Evolutionary conservation across 2,329 filamentous ascomycete genomes (phyloP).

Genomic region (Eutypella sp.): DNA sequence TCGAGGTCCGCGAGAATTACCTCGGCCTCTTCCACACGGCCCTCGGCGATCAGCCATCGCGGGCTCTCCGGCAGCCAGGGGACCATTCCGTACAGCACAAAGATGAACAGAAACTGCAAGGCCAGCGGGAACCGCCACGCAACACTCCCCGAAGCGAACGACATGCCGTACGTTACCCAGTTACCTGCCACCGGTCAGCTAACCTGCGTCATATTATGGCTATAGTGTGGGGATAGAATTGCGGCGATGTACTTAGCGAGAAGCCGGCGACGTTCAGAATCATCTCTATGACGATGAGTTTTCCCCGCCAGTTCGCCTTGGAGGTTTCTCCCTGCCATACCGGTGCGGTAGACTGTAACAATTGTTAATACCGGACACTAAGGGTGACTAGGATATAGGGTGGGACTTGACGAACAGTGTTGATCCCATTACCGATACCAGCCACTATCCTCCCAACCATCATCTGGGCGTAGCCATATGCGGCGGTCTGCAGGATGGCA

Average conservation of each 20-base stretch:
- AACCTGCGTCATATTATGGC: not conserved
- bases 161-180: conserved; percentile 37
- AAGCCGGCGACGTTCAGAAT: conserved; percentile 29
- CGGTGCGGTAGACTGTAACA: conserved; percentile 26
- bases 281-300: conserved; percentile 28
- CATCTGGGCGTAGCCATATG: conserved; percentile 34
- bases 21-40: conserved; percentile 24
- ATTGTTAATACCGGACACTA: conserved; percentile 7
- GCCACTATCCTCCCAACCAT: conserved; percentile 38
- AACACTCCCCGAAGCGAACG: conserved; percentile 27
- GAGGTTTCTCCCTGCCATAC: conserved; percentile 36
- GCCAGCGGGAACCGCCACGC: conserved; percentile 42
- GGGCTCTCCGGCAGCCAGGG: conserved; percentile 29
- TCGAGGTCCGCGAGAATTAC: conserved; percentile 25
- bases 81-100: conserved; percentile 23
- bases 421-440: conserved; percentile 44
- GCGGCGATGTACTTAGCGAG: conserved; percentile 13
- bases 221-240: not conserved
- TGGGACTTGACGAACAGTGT: conserved; percentile 15
- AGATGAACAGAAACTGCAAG: conserved; percentile 40
- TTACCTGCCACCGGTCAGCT: conserved; percentile 27
- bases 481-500: conserved; percentile 29
- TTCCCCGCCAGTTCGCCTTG: conserved; percentile 25
- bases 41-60: conserved; percentile 24
- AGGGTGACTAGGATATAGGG: not conserved